Conservation (phyloP, 805 yeast species). For the Candida jianshihensis region DNA sequence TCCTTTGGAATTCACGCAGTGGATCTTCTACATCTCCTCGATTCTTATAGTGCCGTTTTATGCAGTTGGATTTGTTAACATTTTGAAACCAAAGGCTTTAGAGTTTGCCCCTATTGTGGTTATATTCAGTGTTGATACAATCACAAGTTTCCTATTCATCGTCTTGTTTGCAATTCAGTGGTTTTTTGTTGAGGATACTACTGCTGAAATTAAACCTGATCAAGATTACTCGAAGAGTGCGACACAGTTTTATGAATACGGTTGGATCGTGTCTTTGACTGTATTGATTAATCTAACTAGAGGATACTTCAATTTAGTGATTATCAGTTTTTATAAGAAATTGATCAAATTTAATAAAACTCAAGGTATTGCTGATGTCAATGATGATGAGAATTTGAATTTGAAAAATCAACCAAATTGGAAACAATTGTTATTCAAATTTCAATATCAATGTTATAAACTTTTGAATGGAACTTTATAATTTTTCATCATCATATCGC, state of each 20-base stretch:
- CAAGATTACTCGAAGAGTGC: slow-evolving; percentile 43
- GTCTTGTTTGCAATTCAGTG: slow-evolving; percentile 68
- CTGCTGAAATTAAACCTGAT: slow-evolving; percentile 15
- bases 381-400: slow-evolving; percentile 28
- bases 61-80: slow-evolving; percentile 45
- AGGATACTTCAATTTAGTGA: slow-evolving; percentile 51
- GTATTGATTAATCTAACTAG: slow-evolving; percentile 41
- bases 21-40: slow-evolving; percentile 69
- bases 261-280: slow-evolving; percentile 47
- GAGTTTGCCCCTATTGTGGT: slow-evolving; percentile 57
- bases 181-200: slow-evolving; percentile 48
- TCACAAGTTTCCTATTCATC: slow-evolving; percentile 62
- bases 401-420: slow-evolving; percentile 25
- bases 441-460: slow-evolving; percentile 25
- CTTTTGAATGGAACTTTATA: slow-evolving; percentile 5
- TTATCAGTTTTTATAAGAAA: slow-evolving; percentile 53
- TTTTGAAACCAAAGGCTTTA: slow-evolving; percentile 50
- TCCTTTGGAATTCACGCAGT: slow-evolving; percentile 73
- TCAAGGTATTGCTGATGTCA: slow-evolving; percentile 26
- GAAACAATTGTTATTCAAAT: slow-evolving; percentile 24
- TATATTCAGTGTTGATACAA: slow-evolving; percentile 60
- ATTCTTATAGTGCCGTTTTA: slow-evolving; percentile 58
- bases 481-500: too few species aligned
- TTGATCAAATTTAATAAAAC: slow-evolving; percentile 42
- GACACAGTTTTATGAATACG: slow-evolving; percentile 48